These are phyloP conservation scores for Salvia miltiorrhiza DNA, from an alignment of 257 asterid species.

Conservation along the genomic window DNA sequence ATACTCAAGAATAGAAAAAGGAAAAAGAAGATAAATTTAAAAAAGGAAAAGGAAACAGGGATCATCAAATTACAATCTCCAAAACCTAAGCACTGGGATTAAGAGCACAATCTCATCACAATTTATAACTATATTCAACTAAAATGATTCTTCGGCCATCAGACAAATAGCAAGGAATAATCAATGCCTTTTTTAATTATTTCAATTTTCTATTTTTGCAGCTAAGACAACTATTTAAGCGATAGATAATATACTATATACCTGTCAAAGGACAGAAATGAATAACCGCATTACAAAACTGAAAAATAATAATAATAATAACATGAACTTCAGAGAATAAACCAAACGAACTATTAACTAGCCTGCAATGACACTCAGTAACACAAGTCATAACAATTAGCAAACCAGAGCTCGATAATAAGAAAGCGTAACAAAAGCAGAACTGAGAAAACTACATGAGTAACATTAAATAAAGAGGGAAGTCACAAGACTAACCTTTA, in stretches of 20 bases:
- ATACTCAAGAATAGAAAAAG: not conserved
- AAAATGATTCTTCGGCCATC: not conserved
- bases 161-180: not conserved
- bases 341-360: not conserved
- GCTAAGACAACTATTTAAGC: not conserved
- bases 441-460: not conserved
- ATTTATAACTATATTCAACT: not conserved
- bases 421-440: not conserved
- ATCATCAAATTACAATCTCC: not conserved
- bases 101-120: not conserved
- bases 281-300: not conserved
- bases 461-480: not conserved
- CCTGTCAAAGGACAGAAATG: not conserved
- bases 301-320: not conserved
- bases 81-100: constrained; percentile 4
- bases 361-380: not conserved
- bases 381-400: not conserved
- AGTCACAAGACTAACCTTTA: constrained; percentile 37
- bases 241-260: not conserved
- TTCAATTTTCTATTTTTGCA: not conserved
- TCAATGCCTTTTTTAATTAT: not conserved
- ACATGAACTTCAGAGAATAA: not conserved
- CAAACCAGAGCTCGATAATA: not conserved
- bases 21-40: not conserved
- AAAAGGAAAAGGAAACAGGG: not conserved